Percentiles rank a stretch among this genome's conserved stretches.
Conservation (phyloP, 495 filamentous ascomycete genomes). For the Penicillium lividum region DNA sequence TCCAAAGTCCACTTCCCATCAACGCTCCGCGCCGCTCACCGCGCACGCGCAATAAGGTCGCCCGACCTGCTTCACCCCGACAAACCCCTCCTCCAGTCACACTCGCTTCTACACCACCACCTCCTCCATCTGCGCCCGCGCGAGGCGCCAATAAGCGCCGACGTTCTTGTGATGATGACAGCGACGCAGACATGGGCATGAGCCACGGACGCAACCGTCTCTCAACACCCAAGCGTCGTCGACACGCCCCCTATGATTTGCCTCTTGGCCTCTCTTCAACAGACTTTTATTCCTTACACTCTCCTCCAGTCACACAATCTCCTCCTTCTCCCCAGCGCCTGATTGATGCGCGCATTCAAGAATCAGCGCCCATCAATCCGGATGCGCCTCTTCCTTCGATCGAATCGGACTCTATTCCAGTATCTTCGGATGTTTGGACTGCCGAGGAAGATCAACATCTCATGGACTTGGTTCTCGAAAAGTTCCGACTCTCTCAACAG, state of each 20-base stretch:
- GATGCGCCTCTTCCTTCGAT: conserved; percentile 45
- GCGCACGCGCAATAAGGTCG: conserved; percentile 42
- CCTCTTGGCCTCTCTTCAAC: conserved; percentile 65
- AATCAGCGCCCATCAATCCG: conserved; percentile 26
- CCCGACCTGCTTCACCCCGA: conserved; percentile 35
- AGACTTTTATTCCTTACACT: conserved; percentile 62
- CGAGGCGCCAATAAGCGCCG: conserved; percentile 65
- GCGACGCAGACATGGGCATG: conserved; percentile 39
- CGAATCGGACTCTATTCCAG: conserved; percentile 23
- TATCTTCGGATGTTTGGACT: conserved; percentile 53
- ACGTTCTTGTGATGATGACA: conserved; percentile 54
- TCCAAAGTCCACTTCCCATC: conserved; percentile 52
- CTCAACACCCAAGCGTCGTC: conserved; percentile 67
- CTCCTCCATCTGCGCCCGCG: conserved; percentile 35
- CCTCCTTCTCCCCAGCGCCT: conserved; percentile 36
- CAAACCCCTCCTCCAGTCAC: conserved; percentile 34
- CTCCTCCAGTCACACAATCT: conserved; percentile 42
- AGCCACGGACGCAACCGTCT: conserved; percentile 36
- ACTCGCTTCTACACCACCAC: conserved; percentile 33
- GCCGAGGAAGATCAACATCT: conserved; percentile 69
- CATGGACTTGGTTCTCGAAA: conserved; percentile 72
- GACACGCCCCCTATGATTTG: conserved; percentile 64
- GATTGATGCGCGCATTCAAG: conserved; percentile 12
- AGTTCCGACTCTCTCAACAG: conserved; percentile 67
- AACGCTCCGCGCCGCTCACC: conserved; percentile 53